phyloP scores from a whole-genome alignment of 306 rosid species.

The Vigna hirtella region DNA sequence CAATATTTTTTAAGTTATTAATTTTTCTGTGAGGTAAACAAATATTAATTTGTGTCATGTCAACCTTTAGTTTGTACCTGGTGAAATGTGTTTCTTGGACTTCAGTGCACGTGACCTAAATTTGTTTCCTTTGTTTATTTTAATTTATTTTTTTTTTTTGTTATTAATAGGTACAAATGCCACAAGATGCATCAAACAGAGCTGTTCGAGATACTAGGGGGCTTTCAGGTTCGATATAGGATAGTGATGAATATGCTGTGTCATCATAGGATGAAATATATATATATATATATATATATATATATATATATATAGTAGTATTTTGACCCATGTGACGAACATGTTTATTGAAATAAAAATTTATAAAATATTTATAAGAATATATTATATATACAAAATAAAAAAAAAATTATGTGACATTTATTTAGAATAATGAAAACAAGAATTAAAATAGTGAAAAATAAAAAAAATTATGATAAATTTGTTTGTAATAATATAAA shows the following conservation, averaged over 20 bases:
- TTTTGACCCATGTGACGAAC: too few species aligned
- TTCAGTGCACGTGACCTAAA: conserved; percentile 25
- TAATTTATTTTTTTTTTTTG: conserved; percentile 18
- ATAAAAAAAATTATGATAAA: too few species aligned
- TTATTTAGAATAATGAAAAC: too few species aligned
- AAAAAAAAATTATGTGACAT: too few species aligned
- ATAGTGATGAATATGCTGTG: conserved; percentile 38
- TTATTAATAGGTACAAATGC: conserved; percentile 81
- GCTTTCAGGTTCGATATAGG: conserved; percentile 76
- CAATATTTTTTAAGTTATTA: background rate
- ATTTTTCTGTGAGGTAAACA: background rate
- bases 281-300: background rate
- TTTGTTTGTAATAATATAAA: too few species aligned
- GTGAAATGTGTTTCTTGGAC: conserved; percentile 23
- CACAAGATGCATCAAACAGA: conserved; percentile 88
- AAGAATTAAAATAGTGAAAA: too few species aligned
- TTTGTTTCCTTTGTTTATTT: conserved; percentile 13
- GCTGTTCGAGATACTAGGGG: conserved; percentile 85
- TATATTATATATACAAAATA: too few species aligned
- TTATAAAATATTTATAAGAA: too few species aligned
- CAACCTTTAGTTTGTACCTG: conserved; percentile 15
- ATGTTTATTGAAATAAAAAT: too few species aligned
- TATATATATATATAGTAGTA: too few species aligned
- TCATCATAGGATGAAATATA: conserved; percentile 17
- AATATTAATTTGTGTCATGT: conserved; percentile 3